Conservation (phyloP, 1,139 yeast species). For the Pneumocystis oryctolagi region DNA sequence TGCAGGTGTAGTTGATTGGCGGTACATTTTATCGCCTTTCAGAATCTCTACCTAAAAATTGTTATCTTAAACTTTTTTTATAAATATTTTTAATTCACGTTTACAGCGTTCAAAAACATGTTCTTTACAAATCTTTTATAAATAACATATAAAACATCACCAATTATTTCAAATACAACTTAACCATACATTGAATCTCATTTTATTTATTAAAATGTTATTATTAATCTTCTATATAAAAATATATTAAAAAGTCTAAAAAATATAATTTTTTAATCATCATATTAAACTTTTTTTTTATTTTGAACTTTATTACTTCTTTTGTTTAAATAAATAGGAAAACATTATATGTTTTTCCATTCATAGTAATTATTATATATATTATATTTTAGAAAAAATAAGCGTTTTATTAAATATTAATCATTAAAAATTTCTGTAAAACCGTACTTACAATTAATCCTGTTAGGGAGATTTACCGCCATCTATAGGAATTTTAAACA, state of each 20-base stretch:
- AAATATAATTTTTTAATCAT: too few species aligned
- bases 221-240: too few species aligned
- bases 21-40: neutral
- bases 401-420: neutral
- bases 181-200: too few species aligned
- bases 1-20: slow-evolving; percentile 13
- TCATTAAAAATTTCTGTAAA: neutral
- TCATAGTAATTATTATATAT: neutral
- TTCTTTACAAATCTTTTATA: too few species aligned
- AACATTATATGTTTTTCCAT: neutral
- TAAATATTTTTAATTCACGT: too few species aligned
- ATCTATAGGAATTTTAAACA: neutral
- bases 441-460: neutral
- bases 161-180: too few species aligned
- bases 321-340: neutral
- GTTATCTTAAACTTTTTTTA: neutral
- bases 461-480: neutral
- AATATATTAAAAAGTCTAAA: too few species aligned
- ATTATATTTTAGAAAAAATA: neutral
- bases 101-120: too few species aligned
- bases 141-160: too few species aligned
- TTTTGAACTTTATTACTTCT: neutral
- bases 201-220: too few species aligned
- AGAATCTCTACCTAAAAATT: neutral
- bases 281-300: too few species aligned